Evolutionary conservation across 257 asterid genomes (phyloP).

Genomic region (Verbena officinalis): DNA sequence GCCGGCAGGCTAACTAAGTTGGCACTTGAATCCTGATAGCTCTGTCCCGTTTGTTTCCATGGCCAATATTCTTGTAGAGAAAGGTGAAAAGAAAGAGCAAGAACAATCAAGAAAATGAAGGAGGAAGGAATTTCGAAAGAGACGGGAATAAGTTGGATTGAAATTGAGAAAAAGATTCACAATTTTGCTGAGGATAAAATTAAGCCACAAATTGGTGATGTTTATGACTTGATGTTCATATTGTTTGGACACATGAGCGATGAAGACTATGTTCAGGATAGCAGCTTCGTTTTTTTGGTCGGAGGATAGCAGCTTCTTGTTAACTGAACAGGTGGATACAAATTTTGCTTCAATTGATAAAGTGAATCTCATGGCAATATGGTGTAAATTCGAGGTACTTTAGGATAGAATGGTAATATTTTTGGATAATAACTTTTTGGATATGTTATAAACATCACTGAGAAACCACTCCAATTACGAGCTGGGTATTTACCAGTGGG

Average conservation of each 20-base stretch:
- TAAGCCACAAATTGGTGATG: slow-evolving; percentile 53
- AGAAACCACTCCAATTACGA: no score
- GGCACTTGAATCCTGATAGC: slow-evolving; percentile 61
- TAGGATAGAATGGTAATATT: no score
- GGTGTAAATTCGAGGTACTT: no score
- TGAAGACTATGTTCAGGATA: slow-evolving; percentile 39
- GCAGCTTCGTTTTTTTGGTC: no score
- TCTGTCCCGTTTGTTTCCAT: slow-evolving; percentile 57
- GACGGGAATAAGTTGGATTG: slow-evolving; percentile 80
- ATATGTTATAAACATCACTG: no score
- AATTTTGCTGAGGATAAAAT: slow-evolving; percentile 70
- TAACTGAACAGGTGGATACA: no score
- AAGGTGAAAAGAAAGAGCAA: slow-evolving; percentile 81
- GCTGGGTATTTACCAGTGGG: no score
- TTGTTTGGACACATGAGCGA: slow-evolving; percentile 68
- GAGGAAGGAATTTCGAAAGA: slow-evolving; percentile 64
- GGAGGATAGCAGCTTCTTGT: no score
- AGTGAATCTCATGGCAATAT: no score
- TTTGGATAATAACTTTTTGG: no score
- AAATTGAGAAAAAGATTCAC: slow-evolving; percentile 59
- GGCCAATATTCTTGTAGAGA: slow-evolving; percentile 79
- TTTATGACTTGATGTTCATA: slow-evolving; percentile 36
- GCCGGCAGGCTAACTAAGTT: slow-evolving; percentile 57
- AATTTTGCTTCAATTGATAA: no score
- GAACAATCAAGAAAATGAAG: slow-evolving; percentile 67